Evolutionary conservation across 306 rosid species (phyloP), one percentile per base, ranked within the genome.

Genomic region (Begonia loranthoides): DNA sequence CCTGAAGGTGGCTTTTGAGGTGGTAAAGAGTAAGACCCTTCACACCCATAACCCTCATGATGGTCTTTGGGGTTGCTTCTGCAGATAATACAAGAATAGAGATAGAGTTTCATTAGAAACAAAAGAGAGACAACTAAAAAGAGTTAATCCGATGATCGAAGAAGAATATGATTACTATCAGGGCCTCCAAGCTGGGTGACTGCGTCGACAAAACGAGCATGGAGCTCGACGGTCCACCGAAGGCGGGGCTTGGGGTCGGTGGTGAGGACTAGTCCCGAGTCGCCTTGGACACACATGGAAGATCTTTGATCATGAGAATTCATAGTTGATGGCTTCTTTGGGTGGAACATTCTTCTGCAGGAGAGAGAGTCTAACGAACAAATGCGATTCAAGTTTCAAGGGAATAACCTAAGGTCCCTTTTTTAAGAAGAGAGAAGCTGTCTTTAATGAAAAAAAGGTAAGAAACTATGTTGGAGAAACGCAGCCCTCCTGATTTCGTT

Each of bases 1-100:
- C 99, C 94, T 90, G 99, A 50, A 90, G 99, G 39, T 90, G 99
- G 78, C 99, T 90, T 87, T 90, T 90, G 69, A 90, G 92, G 77
- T 90, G 99, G 88, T 90, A 90, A 73, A 90, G 95, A 55, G 99
- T 90, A 14, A 90, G 95, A 66, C 99, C 99, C 76, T 90, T 90
- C 66, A 90, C 99, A 61, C 95, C 94, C 99, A 90, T 90, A 50
- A 86, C 99, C 72, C 99, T 82, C 99, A 90, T 90, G 71, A 90
- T 90, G 50, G 97, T 86, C 66, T 90, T 90, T 2, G 99, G 99
- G 17, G 99, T 90, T 1, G 99, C 99, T 80, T 90, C 99, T 90
- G 79, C 96, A 82, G 65, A 61, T 61, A 66, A 66, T 4, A 14
- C 33, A n/a, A 14, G 10, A n/a, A 22, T 41, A 13, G 54, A 16